These are phyloP conservation scores for Colletotrichum sp. DNA, from an alignment of 2,329 filamentous ascomycete genomes.

Conservation along the genomic window DNA sequence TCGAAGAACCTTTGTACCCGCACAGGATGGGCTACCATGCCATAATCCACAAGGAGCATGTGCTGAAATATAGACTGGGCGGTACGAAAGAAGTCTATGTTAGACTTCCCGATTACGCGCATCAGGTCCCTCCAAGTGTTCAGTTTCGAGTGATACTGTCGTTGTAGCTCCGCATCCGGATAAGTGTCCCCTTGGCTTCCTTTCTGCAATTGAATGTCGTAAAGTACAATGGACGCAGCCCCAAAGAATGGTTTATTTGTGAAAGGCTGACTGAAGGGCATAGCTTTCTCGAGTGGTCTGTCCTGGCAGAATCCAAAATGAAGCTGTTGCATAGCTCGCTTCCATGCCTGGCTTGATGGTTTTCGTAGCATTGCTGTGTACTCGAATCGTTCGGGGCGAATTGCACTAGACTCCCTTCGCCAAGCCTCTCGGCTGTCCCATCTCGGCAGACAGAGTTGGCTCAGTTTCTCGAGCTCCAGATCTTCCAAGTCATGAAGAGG, in stretches of 20 bases:
- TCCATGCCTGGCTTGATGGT: neutral
- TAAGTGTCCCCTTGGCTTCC: too few species aligned
- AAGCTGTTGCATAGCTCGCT: neutral
- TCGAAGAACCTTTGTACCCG: too few species aligned
- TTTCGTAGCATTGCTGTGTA: fast-evolving
- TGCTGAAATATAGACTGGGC: neutral
- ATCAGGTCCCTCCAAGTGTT: neutral
- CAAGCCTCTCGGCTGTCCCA: neutral
- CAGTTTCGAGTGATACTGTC: neutral
- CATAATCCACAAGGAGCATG: neutral
- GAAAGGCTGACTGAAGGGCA: fast-evolving
- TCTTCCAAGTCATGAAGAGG: neutral
- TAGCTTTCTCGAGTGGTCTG: fast-evolving
- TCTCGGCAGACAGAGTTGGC: neutral
- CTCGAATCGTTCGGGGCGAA: neutral
- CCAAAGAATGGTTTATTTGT: neutral
- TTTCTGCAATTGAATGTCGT: neutral
- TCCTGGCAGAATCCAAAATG: fast-evolving
- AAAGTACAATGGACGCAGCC: neutral
- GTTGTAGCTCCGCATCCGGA: too few species aligned
- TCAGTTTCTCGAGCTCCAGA: neutral
- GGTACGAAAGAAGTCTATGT: neutral
- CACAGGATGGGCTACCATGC: fast-evolving
- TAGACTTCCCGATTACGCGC: fast-evolving
- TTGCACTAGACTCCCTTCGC: fast-evolving